Evolutionary conservation across 768 basidiomycete species (phyloP).

Genomic region (Pisolithus tinctorius): DNA sequence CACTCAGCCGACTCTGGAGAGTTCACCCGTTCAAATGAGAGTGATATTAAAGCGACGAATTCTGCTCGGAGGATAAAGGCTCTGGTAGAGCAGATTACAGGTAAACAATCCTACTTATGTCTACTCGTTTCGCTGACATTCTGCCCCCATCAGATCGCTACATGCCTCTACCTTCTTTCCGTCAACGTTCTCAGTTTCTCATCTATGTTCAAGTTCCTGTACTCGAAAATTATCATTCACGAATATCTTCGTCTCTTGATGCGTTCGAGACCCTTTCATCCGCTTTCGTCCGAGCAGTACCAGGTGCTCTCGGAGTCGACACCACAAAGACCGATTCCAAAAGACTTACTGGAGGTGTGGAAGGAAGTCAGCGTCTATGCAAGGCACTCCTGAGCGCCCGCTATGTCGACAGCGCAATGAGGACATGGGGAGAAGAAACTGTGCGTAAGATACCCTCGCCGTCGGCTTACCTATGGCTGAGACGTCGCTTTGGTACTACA

Average conservation of each 20-base stretch:
- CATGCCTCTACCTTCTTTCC: slow-evolving; percentile 71
- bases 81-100: slow-evolving; percentile 87
- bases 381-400: slow-evolving; percentile 81
- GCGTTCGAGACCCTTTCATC: slow-evolving; percentile 92
- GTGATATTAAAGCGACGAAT: slow-evolving; percentile 62
- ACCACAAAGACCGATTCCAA: slow-evolving; percentile 41
- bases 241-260: slow-evolving; percentile 80
- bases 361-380: slow-evolving; percentile 76
- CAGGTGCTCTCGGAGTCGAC: slow-evolving; percentile 72
- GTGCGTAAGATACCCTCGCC: slow-evolving; percentile 39
- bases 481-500: slow-evolving; percentile 24
- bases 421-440: slow-evolving; percentile 83
- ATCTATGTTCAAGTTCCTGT: slow-evolving; percentile 80
- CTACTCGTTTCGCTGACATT: neutral
- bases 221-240: slow-evolving; percentile 65
- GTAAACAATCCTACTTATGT: slow-evolving; percentile 31
- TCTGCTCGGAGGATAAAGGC: slow-evolving; percentile 81
- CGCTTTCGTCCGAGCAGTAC: slow-evolving; percentile 82
- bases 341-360: slow-evolving; percentile 72
- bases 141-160: slow-evolving; percentile 73
- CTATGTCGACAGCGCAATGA: slow-evolving; percentile 65
- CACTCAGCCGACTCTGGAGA: slow-evolving; percentile 40
- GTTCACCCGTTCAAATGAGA: slow-evolving; percentile 10
- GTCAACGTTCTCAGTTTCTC: slow-evolving; percentile 80
- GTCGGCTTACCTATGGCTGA: neutral